phyloP scores from a whole-genome alignment of 129 eudicot species.

The Erigeron canadensis region DNA sequence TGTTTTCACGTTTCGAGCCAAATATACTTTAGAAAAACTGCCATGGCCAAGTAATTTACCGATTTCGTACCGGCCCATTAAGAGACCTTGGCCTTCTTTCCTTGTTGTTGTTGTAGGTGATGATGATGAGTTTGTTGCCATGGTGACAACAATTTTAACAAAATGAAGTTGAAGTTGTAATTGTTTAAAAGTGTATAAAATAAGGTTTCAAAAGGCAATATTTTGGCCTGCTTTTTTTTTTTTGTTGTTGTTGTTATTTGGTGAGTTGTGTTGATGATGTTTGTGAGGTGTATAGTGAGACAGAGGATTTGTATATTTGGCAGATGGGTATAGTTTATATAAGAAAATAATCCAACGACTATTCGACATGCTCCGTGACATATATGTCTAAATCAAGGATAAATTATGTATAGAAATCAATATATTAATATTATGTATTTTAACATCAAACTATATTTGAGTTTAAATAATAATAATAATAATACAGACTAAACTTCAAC shows the following conservation, averaged over 20 bases:
- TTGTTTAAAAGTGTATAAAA: too few species aligned
- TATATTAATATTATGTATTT: too few species aligned
- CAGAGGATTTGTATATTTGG: conserved; percentile 4
- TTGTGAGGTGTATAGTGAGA: conserved; percentile 26
- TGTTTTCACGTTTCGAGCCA: conserved; percentile 53
- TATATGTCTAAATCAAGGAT: not conserved
- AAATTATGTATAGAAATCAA: not conserved
- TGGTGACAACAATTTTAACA: not conserved
- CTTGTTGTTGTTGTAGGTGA: conserved; percentile 33
- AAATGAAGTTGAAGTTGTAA: too few species aligned
- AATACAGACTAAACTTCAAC: too few species aligned
- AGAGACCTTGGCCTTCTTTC: conserved; percentile 52
- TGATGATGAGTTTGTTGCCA: conserved; percentile 5
- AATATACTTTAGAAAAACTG: conserved; percentile 65
- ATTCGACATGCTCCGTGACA: not conserved
- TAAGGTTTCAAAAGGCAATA: too few species aligned
- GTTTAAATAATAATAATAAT: too few species aligned
- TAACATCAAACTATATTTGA: too few species aligned
- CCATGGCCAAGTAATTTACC: conserved; percentile 77
- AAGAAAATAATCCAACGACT: conserved; percentile 1
- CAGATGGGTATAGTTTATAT: not conserved
- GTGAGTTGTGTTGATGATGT: conserved; percentile 32
- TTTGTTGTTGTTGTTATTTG: not conserved
- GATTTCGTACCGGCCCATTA: conserved; percentile 60
- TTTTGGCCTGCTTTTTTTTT: too few species aligned